phyloP scores from a whole-genome alignment of 2,329 filamentous ascomycete species.

The Alternaria postmessia region DNA sequence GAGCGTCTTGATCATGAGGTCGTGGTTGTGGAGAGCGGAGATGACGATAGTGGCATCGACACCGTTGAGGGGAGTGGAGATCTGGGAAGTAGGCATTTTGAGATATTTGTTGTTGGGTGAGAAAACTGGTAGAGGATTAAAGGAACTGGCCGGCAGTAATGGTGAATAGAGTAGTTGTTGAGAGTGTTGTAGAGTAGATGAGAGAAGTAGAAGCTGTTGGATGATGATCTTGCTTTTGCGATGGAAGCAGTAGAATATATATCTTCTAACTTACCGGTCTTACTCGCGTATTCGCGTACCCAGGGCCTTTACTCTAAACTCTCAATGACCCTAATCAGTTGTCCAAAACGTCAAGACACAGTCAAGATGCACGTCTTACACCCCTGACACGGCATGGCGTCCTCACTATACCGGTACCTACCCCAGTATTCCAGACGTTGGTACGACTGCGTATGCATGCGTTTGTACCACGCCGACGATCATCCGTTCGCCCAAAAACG shows the following conservation, averaged over 20 bases:
- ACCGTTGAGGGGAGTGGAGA: conserved; percentile 46
- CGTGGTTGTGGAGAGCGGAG: conserved; percentile 51
- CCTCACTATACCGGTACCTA: not conserved
- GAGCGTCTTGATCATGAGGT: conserved; percentile 51
- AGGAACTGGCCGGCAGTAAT: conserved; percentile 8
- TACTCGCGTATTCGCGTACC: not conserved
- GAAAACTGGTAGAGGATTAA: not conserved
- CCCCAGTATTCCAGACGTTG: conserved; percentile 2
- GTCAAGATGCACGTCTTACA: conserved; percentile 15
- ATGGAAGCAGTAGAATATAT: conserved; percentile 16
- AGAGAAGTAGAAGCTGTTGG: conserved; percentile 15
- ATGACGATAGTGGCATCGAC: conserved; percentile 39
- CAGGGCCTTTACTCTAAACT: not conserved
- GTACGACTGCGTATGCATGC: conserved; percentile 9
- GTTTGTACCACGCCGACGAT: conserved; percentile 12
- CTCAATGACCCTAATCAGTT: not conserved
- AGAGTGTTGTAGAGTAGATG: not conserved
- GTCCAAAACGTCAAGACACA: conserved; percentile 18
- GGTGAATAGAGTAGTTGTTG: not conserved
- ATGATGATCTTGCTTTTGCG: conserved; percentile 3
- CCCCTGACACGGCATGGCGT: conserved; percentile 9
- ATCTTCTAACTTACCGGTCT: not conserved
- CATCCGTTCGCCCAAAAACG: not conserved
- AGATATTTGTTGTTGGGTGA: not conserved
- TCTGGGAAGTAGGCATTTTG: conserved; percentile 49